These are phyloP conservation scores for Mycosphaerelloides madeirae DNA, from an alignment of 2,329 filamentous ascomycete genomes.

Conservation along the genomic window DNA sequence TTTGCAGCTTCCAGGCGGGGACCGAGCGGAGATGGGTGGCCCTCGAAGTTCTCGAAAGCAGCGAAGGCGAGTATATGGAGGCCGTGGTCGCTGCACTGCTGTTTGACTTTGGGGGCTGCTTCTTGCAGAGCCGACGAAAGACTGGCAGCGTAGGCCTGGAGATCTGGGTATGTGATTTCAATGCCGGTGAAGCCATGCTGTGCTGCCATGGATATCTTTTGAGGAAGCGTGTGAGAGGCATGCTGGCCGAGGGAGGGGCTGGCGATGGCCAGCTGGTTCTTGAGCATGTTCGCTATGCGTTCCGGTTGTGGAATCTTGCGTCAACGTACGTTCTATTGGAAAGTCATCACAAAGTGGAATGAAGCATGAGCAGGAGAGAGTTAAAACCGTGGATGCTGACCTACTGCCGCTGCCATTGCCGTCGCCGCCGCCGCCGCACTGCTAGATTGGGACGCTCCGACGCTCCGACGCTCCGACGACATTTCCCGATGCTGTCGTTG, in stretches of 20 bases:
- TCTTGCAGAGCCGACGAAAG: background rate
- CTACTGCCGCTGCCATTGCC: too few relatives aligned
- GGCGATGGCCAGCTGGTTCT: conserved; percentile 4
- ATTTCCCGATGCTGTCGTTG: too few relatives aligned
- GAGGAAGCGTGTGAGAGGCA: background rate
- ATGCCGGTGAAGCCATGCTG: conserved; percentile 1
- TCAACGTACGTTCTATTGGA: too few relatives aligned
- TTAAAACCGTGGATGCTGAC: too few relatives aligned
- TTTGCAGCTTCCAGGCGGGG: conserved; percentile 27
- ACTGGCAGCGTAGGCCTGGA: background rate
- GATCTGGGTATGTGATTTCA: background rate
- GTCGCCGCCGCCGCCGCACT: too few relatives aligned
- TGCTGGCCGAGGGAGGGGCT: conserved; percentile 4
- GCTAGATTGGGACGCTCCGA: too few relatives aligned
- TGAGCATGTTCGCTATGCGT: too few relatives aligned
- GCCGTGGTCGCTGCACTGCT: conserved; percentile 13
- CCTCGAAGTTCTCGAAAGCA: conserved; percentile 38
- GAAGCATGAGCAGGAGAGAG: too few relatives aligned
- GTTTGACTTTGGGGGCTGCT: background rate
- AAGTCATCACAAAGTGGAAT: too few relatives aligned
- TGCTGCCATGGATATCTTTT: conserved; percentile 2
- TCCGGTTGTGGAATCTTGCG: too few relatives aligned
- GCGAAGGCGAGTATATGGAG: conserved; percentile 34
- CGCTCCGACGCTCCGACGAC: too few relatives aligned
- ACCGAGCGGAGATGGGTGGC: conserved; percentile 24